Percentiles rank a stretch among this genome's conserved stretches.
These are phyloP conservation scores for Primulina huaijiensis DNA, from an alignment of 257 asterid species.

Conservation along the genomic window DNA sequence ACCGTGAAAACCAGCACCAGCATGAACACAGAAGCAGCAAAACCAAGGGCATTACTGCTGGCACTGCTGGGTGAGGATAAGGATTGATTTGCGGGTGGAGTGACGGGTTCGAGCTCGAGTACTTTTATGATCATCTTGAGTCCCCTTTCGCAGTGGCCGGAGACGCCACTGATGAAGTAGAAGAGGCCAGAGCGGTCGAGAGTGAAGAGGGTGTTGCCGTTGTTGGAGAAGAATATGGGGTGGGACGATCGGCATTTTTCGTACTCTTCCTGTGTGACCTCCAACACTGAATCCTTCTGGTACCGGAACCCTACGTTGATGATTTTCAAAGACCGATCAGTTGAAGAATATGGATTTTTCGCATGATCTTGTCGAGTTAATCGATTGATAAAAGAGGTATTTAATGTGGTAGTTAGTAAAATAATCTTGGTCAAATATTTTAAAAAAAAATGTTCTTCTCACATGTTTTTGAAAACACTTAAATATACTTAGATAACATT, in stretches of 20 bases:
- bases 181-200: slow-evolving; percentile 52
- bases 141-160: slow-evolving; percentile 69
- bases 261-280: slow-evolving; percentile 53
- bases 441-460: too few relatives aligned
- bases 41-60: slow-evolving; percentile 12
- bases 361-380: too few relatives aligned
- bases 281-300: slow-evolving; percentile 66
- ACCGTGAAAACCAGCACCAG: neutral
- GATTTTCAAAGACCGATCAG: too few relatives aligned
- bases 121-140: slow-evolving; percentile 74
- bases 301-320: slow-evolving; percentile 46
- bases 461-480: too few relatives aligned
- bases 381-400: too few relatives aligned
- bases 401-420: too few relatives aligned
- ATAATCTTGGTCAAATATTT: too few relatives aligned
- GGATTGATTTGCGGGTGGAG: slow-evolving; percentile 29
- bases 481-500: too few relatives aligned
- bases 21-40: neutral
- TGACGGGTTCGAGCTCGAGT: slow-evolving; percentile 39
- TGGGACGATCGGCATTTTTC: slow-evolving; percentile 56
- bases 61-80: slow-evolving; percentile 10
- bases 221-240: slow-evolving; percentile 65
- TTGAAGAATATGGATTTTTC: too few relatives aligned
- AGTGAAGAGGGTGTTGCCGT: slow-evolving; percentile 40
- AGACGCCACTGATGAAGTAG: slow-evolving; percentile 76